These are phyloP conservation scores for Psilocybe subaeruginosa DNA, from an alignment of 768 basidiomycete species.

Conservation along the genomic window DNA sequence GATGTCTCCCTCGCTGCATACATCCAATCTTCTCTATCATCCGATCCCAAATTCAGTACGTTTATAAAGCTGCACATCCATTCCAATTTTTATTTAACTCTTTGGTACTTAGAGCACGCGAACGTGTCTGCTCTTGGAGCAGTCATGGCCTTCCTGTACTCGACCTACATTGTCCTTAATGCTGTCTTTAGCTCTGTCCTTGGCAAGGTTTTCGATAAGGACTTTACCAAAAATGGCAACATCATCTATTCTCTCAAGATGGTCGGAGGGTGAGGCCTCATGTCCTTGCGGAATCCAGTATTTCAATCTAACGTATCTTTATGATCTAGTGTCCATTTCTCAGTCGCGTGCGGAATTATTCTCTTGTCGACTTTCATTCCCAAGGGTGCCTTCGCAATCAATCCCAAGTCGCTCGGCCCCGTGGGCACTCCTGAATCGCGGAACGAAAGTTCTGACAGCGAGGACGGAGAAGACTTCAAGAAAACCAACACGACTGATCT, in stretches of 20 bases:
- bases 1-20: conserved; percentile 38
- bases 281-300: neutral
- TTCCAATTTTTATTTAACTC: neutral
- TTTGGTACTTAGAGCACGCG: conserved; percentile 22
- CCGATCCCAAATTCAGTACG: conserved; percentile 30
- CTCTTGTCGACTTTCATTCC: conserved; percentile 32
- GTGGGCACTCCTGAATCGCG: neutral
- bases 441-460: conserved; percentile 1
- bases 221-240: conserved; percentile 23
- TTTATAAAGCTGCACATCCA: neutral
- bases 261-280: conserved; percentile 30
- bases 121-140: conserved; percentile 33
- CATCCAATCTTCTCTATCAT: conserved; percentile 30
- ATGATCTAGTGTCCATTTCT: conserved; percentile 28
- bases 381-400: conserved; percentile 31
- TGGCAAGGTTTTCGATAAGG: conserved; percentile 34
- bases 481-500: neutral
- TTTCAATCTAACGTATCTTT: neutral
- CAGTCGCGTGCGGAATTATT: conserved; percentile 30
- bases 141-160: conserved; percentile 37
- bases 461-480: conserved; percentile 17
- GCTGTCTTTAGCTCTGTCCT: conserved; percentile 34
- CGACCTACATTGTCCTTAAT: conserved; percentile 35
- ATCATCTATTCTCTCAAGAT: conserved; percentile 24
- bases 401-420: conserved; percentile 30